phyloP scores from a whole-genome alignment of 345 rosid species.

The Leavenworthia alabamica region DNA sequence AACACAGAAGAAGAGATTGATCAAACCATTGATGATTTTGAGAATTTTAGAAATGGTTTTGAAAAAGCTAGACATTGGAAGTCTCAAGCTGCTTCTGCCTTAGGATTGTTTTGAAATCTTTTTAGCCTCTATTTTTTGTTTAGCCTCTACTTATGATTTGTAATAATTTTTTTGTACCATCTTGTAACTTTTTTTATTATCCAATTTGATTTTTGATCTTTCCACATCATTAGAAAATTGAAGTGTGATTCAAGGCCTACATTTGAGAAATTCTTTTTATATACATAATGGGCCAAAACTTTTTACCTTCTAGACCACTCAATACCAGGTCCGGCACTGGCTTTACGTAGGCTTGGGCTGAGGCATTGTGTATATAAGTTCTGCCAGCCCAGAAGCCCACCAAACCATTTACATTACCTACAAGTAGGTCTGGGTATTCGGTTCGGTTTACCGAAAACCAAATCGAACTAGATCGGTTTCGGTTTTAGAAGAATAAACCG shows the following conservation, averaged over 20 bases:
- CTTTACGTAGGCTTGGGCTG: slow-evolving; percentile 66
- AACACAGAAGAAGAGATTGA: slow-evolving; percentile 80
- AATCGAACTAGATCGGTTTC: no score
- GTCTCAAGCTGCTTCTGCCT: slow-evolving; percentile 46
- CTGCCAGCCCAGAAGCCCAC: slow-evolving; percentile 79
- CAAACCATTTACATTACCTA: slow-evolving; percentile 56
- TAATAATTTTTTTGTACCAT: not conserved
- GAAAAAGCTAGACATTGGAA: slow-evolving; percentile 80
- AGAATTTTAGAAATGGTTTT: slow-evolving; percentile 63
- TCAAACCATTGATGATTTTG: slow-evolving; percentile 58
- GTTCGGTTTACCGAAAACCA: no score
- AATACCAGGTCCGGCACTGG: no score
- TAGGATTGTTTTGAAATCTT: slow-evolving; percentile 33
- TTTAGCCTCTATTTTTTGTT: not conserved
- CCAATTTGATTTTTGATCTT: not conserved
- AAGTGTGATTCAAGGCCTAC: no score
- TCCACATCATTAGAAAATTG: not conserved
- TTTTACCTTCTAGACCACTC: no score
- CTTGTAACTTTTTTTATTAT: not conserved
- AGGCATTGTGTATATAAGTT: slow-evolving; percentile 83
- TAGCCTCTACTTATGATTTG: not conserved
- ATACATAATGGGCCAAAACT: no score
- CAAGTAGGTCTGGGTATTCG: no score
- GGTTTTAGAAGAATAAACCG: no score
- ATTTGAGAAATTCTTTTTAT: no score